Base-by-base conservation (phyloP, 148 eudicot genomes). In the Gaultheria prostrata region DNA sequence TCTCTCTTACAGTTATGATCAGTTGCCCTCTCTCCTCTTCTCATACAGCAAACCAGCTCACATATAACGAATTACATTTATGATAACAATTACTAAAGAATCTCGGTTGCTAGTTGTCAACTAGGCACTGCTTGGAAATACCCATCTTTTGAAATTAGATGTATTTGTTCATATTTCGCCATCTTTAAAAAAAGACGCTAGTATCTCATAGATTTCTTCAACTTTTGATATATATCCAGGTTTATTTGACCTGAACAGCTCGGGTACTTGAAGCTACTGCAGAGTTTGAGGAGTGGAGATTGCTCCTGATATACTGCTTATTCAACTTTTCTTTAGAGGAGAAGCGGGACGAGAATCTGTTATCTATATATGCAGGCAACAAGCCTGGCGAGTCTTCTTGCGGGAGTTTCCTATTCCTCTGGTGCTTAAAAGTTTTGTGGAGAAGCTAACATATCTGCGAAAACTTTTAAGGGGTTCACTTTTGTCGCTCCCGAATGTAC, bases 201-300 rank as follows among this genome's bases (percentile, higher is more conserved):
- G 5, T 83, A 6, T 49, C 35, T 28, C 56, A 35, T 24, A 13
- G 1, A 43, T 17, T 5, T 24, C 33, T 8, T 45, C 17, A 20
- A 17, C 32, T 28, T 53, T 46, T 8, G 15, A 75, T 48, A 12
- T 30, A 20, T 45, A n/a, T 89, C 89, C 92, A 95, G 98, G 59
- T 93, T 92, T 80, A 89, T 95, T 48, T 85, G 83, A 83, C 98
- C 98, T 45, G 98, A 95, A 81, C 83, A 84, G 75, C 71, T 35
- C 32, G 98, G 98, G 72, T 95, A 95, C 91, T 85, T 95, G 92
- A 89, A 94, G 88, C 92, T 95, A 28, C 86, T 95, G 20, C 93
- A 92, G 85, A 87, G 91, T 84, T 76, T 95, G 86, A 90, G 94
- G 84, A 90, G 86, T 56, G 97, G 97, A 57, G 92, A 91, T 83